Base-by-base conservation (phyloP, 345 rosid genomes). In the Lepidium didymum region DNA sequence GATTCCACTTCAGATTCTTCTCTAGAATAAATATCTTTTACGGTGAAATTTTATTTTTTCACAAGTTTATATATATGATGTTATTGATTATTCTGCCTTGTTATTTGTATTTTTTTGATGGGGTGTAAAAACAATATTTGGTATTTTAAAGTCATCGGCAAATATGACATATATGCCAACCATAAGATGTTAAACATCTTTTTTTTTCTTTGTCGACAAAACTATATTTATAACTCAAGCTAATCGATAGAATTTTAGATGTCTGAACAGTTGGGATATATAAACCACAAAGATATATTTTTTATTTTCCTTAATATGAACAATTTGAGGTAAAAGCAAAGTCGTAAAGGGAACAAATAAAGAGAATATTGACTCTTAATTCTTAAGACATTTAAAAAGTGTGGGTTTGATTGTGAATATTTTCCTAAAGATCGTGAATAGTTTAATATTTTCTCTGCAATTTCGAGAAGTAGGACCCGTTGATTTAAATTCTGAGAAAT, bases 1-100 rank as follows among this genome's bases (percentile, higher is more conserved):
- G 92, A 76, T 76, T 87, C 92, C 66, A 88, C 99, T 11, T 69
- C 75, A 3, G 99, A 94, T 79, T 90, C 97, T 8, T 82, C 97
- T 62, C 82, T 86, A 81, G 60, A 84, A 73, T 61, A 85, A 78
- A 58, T 54, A 66, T 75, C 69, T 56, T 56, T 43, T 7, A 53
- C 8, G 13, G 18, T 62, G 63, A 62, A 63, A 1, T 36, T 65
- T 29, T 54, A 77, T 15, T 5, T 29, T 44, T 8, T 15, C 27
- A 14, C 7, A 51, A 6, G 19, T 55, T 34, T 54, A 19, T 43
- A 37, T 60, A 37, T 46, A 19, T 44, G 21, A 72, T 73, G 31
- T 4, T 54, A 51, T 45, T 3, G 7, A 12, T 35, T 33, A 33
- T 51, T 7, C 18, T 3, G 11, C 33, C 37, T 3, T 7, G 35